A percentile compares a stretch with the other conserved stretches of the same genome.
phyloP scores from a whole-genome alignment of 257 asterid genomes.

The Eucommia ulmoides region DNA sequence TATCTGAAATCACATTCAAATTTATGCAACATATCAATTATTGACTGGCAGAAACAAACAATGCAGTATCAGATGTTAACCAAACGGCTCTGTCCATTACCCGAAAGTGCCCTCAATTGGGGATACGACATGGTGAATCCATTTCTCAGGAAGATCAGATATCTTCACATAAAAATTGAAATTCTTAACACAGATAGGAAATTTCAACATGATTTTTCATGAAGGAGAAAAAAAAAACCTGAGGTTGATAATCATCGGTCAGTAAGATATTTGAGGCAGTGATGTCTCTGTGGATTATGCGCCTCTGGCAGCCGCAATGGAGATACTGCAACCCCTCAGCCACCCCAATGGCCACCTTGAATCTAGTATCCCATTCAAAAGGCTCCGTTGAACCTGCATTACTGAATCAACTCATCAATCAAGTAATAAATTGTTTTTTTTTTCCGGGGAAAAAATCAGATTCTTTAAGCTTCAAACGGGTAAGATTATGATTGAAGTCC shows the following conservation, averaged over 20 bases:
- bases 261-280: conserved; percentile 86
- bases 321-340: conserved; percentile 86
- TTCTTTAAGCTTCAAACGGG: not conserved
- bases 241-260: conserved; percentile 67
- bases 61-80: not conserved
- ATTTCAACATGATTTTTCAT: not conserved
- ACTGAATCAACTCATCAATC: conserved; percentile 8
- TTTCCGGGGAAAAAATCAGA: not conserved
- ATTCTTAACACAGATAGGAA: not conserved
- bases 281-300: conserved; percentile 85
- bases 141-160: conserved; percentile 92
- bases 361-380: conserved; percentile 60
- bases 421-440: conserved; percentile 5
- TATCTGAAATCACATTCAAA: conserved; percentile 29
- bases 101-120: conserved; percentile 99
- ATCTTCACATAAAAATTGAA: conserved; percentile 32
- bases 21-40: not conserved
- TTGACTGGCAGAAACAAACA: not conserved
- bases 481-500: no score
- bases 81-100: conserved; percentile 19
- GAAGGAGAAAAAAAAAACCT: conserved; percentile 26
- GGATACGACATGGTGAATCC: conserved; percentile 82
- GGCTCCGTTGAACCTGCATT: conserved; percentile 40
- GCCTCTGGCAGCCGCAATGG: conserved; percentile 72
- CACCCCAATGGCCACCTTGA: conserved; percentile 60